These are phyloP conservation scores for Fusarium algeriense DNA, from an alignment of 2,329 filamentous ascomycete genomes.

Conservation along the genomic window DNA sequence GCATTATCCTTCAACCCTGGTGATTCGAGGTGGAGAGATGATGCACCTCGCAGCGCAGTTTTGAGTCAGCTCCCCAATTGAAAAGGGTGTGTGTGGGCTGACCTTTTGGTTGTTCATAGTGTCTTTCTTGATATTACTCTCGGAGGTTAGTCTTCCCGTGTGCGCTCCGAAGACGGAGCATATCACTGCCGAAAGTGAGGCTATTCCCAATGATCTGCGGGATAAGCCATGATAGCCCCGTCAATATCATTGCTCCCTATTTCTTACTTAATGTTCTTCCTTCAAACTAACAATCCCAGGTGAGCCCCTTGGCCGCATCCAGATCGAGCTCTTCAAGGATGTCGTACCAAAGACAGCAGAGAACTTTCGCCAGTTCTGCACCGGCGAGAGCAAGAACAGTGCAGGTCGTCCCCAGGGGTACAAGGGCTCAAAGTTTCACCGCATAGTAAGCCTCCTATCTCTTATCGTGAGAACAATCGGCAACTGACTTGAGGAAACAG, in stretches of 20 bases:
- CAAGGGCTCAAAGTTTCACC: constrained; percentile 94
- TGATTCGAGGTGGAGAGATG: constrained; percentile 35
- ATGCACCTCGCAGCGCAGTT: constrained; percentile 18
- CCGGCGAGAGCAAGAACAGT: constrained; percentile 86
- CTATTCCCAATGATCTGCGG: constrained; percentile 29
- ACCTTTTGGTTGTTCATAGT: constrained; percentile 49
- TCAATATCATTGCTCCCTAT: not conserved
- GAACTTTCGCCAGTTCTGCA: constrained; percentile 98
- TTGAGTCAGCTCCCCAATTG: constrained; percentile 33
- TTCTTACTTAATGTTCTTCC: not conserved
- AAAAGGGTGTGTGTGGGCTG: constrained; percentile 39
- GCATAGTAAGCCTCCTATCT: constrained; percentile 74
- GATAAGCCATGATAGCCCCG: not conserved
- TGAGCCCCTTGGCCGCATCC: constrained; percentile 86
- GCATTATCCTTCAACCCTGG: constrained; percentile 27
- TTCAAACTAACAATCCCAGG: constrained; percentile 62
- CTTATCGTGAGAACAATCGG: not conserved
- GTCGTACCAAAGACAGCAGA: constrained; percentile 89
- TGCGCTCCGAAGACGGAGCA: constrained; percentile 23
- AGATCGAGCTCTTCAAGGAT: constrained; percentile 90
- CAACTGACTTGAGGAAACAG: constrained; percentile 57
- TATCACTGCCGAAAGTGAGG: constrained; percentile 24
- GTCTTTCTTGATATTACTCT: constrained; percentile 85
- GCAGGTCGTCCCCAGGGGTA: constrained; percentile 88
- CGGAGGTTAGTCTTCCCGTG: constrained; percentile 67